Conservation (phyloP, 2,329 filamentous ascomycete species). For the Cladosporium sp. region DNA sequence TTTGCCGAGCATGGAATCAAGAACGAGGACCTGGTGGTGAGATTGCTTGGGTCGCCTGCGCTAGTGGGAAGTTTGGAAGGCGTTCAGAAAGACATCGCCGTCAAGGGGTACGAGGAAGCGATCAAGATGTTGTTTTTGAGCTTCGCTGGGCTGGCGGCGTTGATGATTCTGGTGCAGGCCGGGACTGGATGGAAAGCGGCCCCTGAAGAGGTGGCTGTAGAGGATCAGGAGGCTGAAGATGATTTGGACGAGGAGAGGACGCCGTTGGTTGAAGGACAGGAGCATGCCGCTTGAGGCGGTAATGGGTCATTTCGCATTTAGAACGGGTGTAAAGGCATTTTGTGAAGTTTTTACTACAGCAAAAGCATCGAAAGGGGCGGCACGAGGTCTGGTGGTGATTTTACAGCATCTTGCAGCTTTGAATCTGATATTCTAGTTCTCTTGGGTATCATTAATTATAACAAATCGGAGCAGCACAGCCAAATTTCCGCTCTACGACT, state of each 20-base stretch:
- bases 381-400: too few species aligned
- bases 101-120: constrained; percentile 51
- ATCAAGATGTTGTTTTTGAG: constrained; percentile 50
- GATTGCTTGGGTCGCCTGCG: constrained; percentile 55
- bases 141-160: constrained; percentile 45
- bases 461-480: neutral
- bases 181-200: constrained; percentile 50
- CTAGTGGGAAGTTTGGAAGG: constrained; percentile 48
- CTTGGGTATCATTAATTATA: neutral
- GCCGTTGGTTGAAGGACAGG: neutral
- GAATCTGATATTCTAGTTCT: neutral
- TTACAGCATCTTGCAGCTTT: too few species aligned
- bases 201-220: constrained; percentile 20
- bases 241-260: constrained; percentile 4
- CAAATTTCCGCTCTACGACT: constrained; percentile 3
- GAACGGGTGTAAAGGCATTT: too few species aligned
- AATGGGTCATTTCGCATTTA: too few species aligned
- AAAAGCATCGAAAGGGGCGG: too few species aligned
- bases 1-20: constrained; percentile 47
- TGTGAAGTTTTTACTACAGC: too few species aligned
- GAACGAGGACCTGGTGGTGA: constrained; percentile 46
- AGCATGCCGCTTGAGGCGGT: too few species aligned
- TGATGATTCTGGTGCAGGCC: constrained; percentile 51
- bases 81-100: constrained; percentile 47
- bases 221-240: neutral